Conservation (phyloP, 768 basidiomycete species). For the Amanita muscaria region DNA sequence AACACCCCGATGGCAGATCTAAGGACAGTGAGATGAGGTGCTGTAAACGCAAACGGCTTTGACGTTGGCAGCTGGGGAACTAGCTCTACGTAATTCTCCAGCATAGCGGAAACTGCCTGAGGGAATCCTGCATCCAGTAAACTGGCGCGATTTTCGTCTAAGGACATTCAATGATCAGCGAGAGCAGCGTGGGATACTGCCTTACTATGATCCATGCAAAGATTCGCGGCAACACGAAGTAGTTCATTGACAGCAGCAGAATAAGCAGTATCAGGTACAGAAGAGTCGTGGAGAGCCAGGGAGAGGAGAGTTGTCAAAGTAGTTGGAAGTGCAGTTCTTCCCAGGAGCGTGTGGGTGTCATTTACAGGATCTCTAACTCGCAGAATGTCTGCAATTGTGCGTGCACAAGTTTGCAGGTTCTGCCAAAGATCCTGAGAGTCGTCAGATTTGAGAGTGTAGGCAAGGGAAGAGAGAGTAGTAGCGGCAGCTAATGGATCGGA, state of each 20-base stretch:
- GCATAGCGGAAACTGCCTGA: conserved; percentile 53
- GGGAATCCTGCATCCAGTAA: conserved; percentile 67
- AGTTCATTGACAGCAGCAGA: conserved; percentile 54
- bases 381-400: conserved; percentile 24
- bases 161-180: background rate
- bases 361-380: conserved; percentile 48
- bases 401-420: background rate
- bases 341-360: conserved; percentile 65
- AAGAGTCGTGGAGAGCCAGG: conserved; percentile 40
- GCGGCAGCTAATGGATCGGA: conserved; percentile 2
- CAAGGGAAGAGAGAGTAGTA: background rate
- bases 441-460: conserved; percentile 1
- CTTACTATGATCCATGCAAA: conserved; percentile 79
- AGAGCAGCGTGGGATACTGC: background rate
- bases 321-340: conserved; percentile 54
- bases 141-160: conserved; percentile 68
- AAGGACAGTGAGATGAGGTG: conserved; percentile 61
- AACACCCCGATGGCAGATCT: conserved; percentile 74
- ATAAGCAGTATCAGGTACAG: conserved; percentile 36
- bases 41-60: conserved; percentile 42
- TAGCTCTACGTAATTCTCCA: conserved; percentile 59
- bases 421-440: conserved; percentile 5
- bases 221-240: conserved; percentile 71
- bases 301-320: conserved; percentile 54
- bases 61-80: conserved; percentile 24